Percentiles rank a stretch among this genome's conserved stretches.
Evolutionary conservation across 1,284 basidiomycete species (phyloP).

Genomic region (Papiliotrema fonsecae): DNA sequence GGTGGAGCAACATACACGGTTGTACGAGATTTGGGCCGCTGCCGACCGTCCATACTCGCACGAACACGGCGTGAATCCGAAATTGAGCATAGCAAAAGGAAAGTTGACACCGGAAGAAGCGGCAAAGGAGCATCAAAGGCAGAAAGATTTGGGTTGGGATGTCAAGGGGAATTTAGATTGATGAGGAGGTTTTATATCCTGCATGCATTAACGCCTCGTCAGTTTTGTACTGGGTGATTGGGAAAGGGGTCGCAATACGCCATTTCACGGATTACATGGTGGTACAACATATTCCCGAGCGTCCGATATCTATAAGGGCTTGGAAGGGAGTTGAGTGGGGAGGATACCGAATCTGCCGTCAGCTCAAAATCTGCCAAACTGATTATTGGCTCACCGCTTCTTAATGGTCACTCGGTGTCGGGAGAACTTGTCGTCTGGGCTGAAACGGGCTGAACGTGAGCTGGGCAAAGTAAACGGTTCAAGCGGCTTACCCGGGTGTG

Average conservation of each 20-base stretch:
- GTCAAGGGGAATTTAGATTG: constrained; percentile 29
- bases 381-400: constrained; percentile 60
- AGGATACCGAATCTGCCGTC: constrained; percentile 63
- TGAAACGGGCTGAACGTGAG: constrained; percentile 74
- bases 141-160: constrained; percentile 47
- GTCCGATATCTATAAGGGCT: constrained; percentile 62
- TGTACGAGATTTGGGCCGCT: constrained; percentile 36
- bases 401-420: constrained; percentile 92
- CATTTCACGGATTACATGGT: not conserved
- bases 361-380: not conserved
- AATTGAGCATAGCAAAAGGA: constrained; percentile 34
- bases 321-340: constrained; percentile 79
- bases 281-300: not conserved
- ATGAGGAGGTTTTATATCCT: not conserved
- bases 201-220: not conserved
- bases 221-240: too few relatives aligned
- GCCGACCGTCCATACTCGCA: constrained; percentile 33
- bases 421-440: constrained; percentile 96
- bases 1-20: constrained; percentile 28
- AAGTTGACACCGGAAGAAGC: constrained; percentile 32
- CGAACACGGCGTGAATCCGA: constrained; percentile 36
- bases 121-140: constrained; percentile 38
- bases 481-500: constrained; percentile 73
- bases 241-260: not conserved
- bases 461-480: not conserved